phyloP scores from a whole-genome alignment of 2,329 filamentous ascomycete genomes.

The Metarhizium rileyi region DNA sequence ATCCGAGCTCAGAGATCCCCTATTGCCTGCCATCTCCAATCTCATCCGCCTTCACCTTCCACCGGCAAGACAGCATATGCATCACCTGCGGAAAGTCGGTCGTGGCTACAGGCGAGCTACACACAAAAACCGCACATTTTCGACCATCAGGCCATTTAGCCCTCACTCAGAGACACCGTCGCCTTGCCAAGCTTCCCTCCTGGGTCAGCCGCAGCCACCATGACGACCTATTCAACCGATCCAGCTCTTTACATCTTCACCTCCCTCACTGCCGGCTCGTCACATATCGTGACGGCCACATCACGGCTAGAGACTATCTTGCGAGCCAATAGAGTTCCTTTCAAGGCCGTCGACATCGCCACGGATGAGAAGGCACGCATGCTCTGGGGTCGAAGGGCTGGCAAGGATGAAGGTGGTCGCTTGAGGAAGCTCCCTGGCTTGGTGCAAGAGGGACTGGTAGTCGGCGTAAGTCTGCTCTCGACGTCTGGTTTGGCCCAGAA shows the following conservation, averaged over 20 bases:
- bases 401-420: constrained; percentile 55
- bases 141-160: not conserved
- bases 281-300: constrained; percentile 91
- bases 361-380: constrained; percentile 82
- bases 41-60: not conserved
- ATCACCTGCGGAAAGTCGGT: not conserved
- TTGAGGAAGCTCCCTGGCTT: constrained; percentile 75
- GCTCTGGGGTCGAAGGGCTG: constrained; percentile 77
- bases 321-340: constrained; percentile 87
- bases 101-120: not conserved
- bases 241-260: constrained; percentile 88
- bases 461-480: constrained; percentile 59
- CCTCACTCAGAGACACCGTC: not conserved
- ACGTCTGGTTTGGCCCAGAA: not conserved
- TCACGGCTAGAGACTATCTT: constrained; percentile 94
- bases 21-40: not conserved
- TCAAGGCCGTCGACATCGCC: constrained; percentile 84
- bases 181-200: not conserved
- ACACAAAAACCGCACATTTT: not conserved
- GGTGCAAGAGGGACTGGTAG: constrained; percentile 74
- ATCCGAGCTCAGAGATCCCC: not conserved
- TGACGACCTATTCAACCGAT: constrained; percentile 45
- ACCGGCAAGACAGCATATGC: not conserved
- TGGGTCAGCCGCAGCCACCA: constrained; percentile 10
- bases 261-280: constrained; percentile 88